phyloP scores from a whole-genome alignment of 371 early-diverging fungal genomes.

The Coemansia sp. region DNA sequence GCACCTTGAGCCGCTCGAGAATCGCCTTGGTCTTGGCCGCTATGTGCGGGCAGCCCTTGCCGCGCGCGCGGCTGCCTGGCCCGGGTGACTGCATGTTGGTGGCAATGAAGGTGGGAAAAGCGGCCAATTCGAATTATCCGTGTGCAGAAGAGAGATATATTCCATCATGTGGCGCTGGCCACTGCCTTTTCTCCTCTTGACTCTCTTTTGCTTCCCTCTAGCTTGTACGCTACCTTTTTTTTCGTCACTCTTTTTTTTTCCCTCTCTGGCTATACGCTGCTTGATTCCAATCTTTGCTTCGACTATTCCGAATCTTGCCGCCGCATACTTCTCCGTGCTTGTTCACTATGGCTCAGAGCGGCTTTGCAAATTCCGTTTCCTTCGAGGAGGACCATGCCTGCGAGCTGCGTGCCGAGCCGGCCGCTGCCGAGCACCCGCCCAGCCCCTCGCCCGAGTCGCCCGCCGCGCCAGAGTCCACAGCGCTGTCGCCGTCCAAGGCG shows the following conservation, averaged over 20 bases:
- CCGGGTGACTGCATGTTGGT: too few species aligned
- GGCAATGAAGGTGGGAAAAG: too few species aligned
- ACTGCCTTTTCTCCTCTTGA: too few species aligned
- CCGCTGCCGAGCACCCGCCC: not conserved
- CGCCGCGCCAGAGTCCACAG: not conserved
- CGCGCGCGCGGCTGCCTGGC: too few species aligned
- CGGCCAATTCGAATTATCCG: too few species aligned
- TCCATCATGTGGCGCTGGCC: too few species aligned
- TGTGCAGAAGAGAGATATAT: too few species aligned
- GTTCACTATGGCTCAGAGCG: not conserved
- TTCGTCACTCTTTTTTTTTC: not conserved
- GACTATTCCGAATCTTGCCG: not conserved
- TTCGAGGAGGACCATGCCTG: not conserved
- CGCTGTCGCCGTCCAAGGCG: not conserved
- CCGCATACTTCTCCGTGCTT: not conserved
- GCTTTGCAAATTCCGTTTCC: not conserved
- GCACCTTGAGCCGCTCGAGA: constrained; percentile 46
- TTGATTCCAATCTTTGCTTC: not conserved
- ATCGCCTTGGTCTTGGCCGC: constrained; percentile 30
- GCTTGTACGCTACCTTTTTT: not conserved
- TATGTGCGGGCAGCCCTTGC: constrained; percentile 35
- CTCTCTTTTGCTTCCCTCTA: not conserved
- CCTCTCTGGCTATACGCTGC: not conserved
- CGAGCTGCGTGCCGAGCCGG: not conserved
- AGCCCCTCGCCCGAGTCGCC: not conserved